Evolutionary conservation across 2,329 filamentous ascomycete species (phyloP).

Genomic region (Claviceps pazoutovae): DNA sequence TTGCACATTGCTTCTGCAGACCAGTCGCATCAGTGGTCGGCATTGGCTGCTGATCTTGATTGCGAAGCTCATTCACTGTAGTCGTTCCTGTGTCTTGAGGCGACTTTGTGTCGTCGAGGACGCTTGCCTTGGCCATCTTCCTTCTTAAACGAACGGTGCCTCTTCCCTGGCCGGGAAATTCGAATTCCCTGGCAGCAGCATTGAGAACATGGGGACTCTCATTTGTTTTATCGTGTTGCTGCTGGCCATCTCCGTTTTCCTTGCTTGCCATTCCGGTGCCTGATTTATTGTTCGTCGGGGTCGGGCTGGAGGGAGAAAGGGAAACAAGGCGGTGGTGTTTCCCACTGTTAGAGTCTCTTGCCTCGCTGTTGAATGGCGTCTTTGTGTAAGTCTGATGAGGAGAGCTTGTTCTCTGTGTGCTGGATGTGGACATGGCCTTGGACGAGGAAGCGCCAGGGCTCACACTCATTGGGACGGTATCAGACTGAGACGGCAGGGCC

Average conservation of each 20-base stretch:
- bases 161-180: constrained; percentile 1
- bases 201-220: neutral
- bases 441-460: constrained; percentile 1
- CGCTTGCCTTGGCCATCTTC: neutral
- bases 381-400: neutral
- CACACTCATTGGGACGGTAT: neutral
- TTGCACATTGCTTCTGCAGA: neutral
- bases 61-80: neutral
- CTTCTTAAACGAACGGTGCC: neutral
- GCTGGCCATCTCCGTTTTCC: neutral
- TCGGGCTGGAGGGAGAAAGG: neutral
- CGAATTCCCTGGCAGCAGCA: neutral
- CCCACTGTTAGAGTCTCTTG: neutral
- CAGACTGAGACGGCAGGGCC: neutral
- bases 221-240: neutral
- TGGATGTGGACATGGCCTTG: constrained; percentile 1
- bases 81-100: neutral
- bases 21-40: neutral
- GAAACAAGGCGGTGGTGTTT: neutral
- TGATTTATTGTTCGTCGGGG: neutral
- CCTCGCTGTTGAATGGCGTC: neutral
- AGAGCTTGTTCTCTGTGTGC: neutral
- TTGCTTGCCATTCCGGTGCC: neutral
- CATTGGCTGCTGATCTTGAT: neutral
- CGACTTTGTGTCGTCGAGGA: neutral